phyloP scores from a whole-genome alignment of 1,284 basidiomycete species.

The Phellinidium pouzarii region DNA sequence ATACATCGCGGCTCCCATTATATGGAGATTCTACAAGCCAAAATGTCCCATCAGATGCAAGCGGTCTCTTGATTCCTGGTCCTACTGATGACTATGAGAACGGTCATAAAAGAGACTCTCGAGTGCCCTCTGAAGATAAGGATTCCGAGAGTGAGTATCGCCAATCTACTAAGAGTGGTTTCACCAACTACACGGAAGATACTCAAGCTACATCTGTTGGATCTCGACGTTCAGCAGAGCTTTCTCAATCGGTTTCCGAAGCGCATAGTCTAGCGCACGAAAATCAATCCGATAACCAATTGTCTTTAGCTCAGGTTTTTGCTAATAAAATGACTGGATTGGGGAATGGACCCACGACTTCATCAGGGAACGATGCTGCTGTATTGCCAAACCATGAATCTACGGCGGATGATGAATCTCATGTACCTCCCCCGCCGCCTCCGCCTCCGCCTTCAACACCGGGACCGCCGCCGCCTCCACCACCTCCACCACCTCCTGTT shows the following conservation, averaged over 20 bases:
- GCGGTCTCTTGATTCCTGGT: conserved; percentile 38
- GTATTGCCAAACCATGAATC: not conserved
- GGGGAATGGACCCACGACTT: not conserved
- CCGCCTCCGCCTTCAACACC: conserved; percentile 29
- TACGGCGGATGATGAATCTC: not conserved
- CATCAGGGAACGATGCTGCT: not conserved
- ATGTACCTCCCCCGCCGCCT: conserved; percentile 24
- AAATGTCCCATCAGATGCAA: conserved; percentile 36
- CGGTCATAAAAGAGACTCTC: conserved; percentile 29
- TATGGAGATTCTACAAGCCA: conserved; percentile 23
- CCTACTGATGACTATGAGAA: conserved; percentile 34
- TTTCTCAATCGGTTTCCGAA: conserved; percentile 25
- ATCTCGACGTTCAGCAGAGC: conserved; percentile 36
- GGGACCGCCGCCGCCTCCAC: conserved; percentile 23
- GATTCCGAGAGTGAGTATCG: conserved; percentile 53
- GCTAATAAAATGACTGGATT: conserved; percentile 16
- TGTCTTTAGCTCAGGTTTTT: conserved; percentile 14
- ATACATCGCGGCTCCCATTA: conserved; percentile 28
- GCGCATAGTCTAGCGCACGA: conserved; percentile 42
- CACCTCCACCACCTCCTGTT: conserved; percentile 25
- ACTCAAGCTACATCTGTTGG: conserved; percentile 51
- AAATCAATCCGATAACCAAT: conserved; percentile 1
- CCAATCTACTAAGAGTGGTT: conserved; percentile 43
- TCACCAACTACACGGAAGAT: conserved; percentile 42
- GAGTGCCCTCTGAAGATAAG: conserved; percentile 31